phyloP scores from a whole-genome alignment of 345 rosid species.

The Cochlearia excelsa region DNA sequence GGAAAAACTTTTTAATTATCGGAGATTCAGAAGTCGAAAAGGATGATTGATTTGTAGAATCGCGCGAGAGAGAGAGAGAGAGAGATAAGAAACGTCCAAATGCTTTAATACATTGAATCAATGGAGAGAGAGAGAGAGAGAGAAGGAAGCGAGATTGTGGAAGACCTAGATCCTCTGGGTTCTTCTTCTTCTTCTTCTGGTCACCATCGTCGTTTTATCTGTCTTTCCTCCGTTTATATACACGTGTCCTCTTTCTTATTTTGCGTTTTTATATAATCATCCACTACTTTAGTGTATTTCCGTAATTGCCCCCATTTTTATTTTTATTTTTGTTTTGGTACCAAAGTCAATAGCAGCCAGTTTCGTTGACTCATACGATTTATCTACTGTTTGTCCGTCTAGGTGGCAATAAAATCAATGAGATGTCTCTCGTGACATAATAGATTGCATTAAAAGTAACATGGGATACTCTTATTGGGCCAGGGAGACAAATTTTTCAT shows the following conservation, averaged over 20 bases:
- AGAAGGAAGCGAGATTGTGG: slow-evolving; percentile 22
- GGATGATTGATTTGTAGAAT: slow-evolving; percentile 13
- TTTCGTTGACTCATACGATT: slow-evolving; percentile 12
- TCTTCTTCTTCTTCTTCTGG: slow-evolving; percentile 18
- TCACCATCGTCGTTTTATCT: slow-evolving; percentile 32
- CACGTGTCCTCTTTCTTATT: slow-evolving; percentile 31
- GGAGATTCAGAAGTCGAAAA: slow-evolving; percentile 5
- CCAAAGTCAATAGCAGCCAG: slow-evolving; percentile 12
- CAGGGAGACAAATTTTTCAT: too few relatives aligned
- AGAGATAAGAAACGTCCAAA: slow-evolving; percentile 15
- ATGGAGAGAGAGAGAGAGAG: not conserved
- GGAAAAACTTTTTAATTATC: slow-evolving; percentile 7
- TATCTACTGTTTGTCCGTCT: too few relatives aligned
- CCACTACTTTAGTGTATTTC: slow-evolving; percentile 6
- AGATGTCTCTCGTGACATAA: too few relatives aligned
- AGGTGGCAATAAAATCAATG: too few relatives aligned
- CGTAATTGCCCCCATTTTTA: not conserved
- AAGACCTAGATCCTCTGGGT: slow-evolving; percentile 41
- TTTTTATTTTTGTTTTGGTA: not conserved
- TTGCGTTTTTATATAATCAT: not conserved
- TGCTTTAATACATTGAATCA: slow-evolving; percentile 14
- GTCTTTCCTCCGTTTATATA: slow-evolving; percentile 19
- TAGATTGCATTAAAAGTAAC: too few relatives aligned
- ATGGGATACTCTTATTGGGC: too few relatives aligned
- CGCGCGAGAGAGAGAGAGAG: not conserved